These are phyloP conservation scores for Salisapilia sapeloensis DNA, from an alignment of 352 stramenopile species.

Conservation along the genomic window DNA sequence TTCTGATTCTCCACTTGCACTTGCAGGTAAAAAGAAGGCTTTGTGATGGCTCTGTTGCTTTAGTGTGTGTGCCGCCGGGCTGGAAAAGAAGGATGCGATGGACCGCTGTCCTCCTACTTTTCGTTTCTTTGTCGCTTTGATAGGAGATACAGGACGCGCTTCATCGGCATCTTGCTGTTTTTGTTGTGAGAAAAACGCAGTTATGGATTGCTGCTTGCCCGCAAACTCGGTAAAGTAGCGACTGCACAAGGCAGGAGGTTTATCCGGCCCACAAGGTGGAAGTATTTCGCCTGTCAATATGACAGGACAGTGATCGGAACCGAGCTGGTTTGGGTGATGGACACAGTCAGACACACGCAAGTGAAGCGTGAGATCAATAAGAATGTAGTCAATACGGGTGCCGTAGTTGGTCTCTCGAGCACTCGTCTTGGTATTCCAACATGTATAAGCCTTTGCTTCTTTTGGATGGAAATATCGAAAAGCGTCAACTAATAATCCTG, in stretches of 20 bases:
- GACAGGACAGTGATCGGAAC: slow-evolving; percentile 75
- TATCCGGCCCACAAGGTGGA: slow-evolving; percentile 6
- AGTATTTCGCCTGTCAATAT: slow-evolving; percentile 19
- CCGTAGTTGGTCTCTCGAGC: slow-evolving; percentile 84
- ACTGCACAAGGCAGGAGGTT: slow-evolving; percentile 31
- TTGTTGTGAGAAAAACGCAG: slow-evolving; percentile 14
- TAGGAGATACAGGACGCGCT: too few relatives aligned
- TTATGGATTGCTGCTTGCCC: slow-evolving; percentile 54
- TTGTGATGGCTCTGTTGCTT: too few relatives aligned
- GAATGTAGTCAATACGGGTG: slow-evolving; percentile 83
- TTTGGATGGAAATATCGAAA: slow-evolving; percentile 70
- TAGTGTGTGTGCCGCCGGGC: background rate
- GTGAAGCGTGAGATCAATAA: slow-evolving; percentile 37
- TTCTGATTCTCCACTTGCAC: background rate
- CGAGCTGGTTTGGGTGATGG: slow-evolving; percentile 28
- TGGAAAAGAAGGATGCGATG: slow-evolving; percentile 1
- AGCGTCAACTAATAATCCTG: slow-evolving; percentile 36
- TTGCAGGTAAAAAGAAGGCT: too few relatives aligned
- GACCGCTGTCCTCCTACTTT: slow-evolving; percentile 1
- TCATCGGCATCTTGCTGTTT: background rate
- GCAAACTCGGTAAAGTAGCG: slow-evolving; percentile 65
- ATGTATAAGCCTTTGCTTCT: slow-evolving; percentile 69
- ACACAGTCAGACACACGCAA: slow-evolving; percentile 4
- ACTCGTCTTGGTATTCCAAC: slow-evolving; percentile 75
- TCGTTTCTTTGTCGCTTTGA: too few relatives aligned